Conservation (phyloP, 495 filamentous ascomycete species). For the Hypoxylon intermedium region DNA sequence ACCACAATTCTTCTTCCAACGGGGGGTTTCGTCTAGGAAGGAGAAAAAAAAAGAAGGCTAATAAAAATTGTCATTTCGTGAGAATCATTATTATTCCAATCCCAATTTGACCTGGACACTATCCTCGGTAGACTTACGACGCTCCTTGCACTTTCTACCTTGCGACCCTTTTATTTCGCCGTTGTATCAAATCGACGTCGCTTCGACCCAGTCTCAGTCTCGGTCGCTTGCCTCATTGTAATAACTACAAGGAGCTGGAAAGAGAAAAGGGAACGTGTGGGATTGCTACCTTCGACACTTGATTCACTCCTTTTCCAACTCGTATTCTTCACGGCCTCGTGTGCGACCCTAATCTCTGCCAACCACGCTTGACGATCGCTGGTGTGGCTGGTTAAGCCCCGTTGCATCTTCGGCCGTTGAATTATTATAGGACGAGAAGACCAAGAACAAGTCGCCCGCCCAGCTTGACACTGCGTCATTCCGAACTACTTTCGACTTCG, state of each 20-base stretch:
- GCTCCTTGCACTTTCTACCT: constrained; percentile 36
- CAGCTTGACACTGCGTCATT: constrained; percentile 27
- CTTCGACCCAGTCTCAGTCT: constrained; percentile 19
- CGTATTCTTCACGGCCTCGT: constrained; percentile 22
- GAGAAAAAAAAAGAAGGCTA: constrained; percentile 29
- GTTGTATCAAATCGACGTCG: constrained; percentile 26
- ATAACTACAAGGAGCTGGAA: constrained; percentile 29
- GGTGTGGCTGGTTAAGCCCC: constrained; percentile 26
- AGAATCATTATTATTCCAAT: constrained; percentile 18
- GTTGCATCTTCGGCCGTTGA: constrained; percentile 23
- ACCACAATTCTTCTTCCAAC: constrained; percentile 40
- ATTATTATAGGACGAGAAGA: constrained; percentile 31
- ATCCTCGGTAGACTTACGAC: constrained; percentile 34
- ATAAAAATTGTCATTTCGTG: constrained; percentile 32
- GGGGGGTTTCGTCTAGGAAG: constrained; percentile 35
- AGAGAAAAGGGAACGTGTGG: constrained; percentile 16
- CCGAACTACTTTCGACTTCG: constrained; percentile 30
- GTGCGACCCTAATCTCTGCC: constrained; percentile 33
- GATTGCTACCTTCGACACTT: constrained; percentile 29
- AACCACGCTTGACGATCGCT: constrained; percentile 27
- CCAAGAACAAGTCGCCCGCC: constrained; percentile 13
- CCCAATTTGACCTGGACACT: constrained; percentile 31
- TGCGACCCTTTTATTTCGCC: constrained; percentile 22
- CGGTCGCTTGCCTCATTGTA: constrained; percentile 37
- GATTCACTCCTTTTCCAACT: constrained; percentile 24